Conservation (phyloP, 352 stramenopile genomes). For the Albugo laibachii region DNA sequence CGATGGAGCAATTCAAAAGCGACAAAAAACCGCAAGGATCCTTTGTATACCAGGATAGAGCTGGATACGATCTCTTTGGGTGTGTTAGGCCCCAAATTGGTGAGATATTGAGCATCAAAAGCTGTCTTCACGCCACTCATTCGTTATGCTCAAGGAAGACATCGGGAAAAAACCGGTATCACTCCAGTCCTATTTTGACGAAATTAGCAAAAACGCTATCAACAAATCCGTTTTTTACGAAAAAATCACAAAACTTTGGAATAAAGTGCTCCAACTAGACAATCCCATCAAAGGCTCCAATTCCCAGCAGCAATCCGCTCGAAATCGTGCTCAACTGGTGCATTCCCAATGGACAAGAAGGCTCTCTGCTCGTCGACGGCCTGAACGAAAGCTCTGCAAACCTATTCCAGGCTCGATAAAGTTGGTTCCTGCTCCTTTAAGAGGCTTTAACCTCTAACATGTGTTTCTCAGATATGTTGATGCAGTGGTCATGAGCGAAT, state of each 20-base stretch:
- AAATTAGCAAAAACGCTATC: too few relatives aligned
- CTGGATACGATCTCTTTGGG: slow-evolving; percentile 9
- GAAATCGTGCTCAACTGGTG: slow-evolving; percentile 17
- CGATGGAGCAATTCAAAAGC: background rate
- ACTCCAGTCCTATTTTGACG: too few relatives aligned
- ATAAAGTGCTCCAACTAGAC: slow-evolving; percentile 61
- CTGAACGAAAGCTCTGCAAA: slow-evolving; percentile 26
- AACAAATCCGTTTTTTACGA: slow-evolving; percentile 5
- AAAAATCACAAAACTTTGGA: slow-evolving; percentile 28
- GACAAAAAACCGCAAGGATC: slow-evolving; percentile 3
- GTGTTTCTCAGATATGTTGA: background rate
- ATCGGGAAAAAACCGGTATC: too few relatives aligned
- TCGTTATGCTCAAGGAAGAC: too few relatives aligned
- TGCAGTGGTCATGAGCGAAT: background rate
- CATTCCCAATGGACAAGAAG: slow-evolving; percentile 26
- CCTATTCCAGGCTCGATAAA: slow-evolving; percentile 33
- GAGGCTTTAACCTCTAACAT: background rate
- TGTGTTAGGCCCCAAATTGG: too few relatives aligned
- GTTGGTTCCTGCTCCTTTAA: slow-evolving; percentile 4
- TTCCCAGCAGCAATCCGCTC: slow-evolving; percentile 5
- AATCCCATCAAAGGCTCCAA: slow-evolving; percentile 35
- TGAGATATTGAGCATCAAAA: too few relatives aligned
- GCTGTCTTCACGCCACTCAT: too few relatives aligned
- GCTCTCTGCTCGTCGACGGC: slow-evolving; percentile 6
- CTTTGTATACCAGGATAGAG: slow-evolving; percentile 33